These are phyloP conservation scores for Verticillium nonalfalfae DNA, from an alignment of 2,329 filamentous ascomycete species.

Conservation along the genomic window DNA sequence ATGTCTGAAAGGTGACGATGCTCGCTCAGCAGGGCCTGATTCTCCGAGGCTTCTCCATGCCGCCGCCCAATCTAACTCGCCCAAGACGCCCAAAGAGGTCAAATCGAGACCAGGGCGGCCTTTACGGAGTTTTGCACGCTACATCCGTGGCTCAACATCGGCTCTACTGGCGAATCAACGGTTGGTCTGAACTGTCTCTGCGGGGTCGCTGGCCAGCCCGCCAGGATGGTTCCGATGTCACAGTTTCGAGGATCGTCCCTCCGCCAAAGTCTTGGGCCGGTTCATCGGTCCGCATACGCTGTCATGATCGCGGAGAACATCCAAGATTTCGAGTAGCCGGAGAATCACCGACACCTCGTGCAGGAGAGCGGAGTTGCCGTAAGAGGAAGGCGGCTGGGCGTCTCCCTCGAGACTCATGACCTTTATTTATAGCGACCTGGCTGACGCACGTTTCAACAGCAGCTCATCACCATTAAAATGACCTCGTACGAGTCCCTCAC, in stretches of 20 bases:
- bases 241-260: too few species aligned
- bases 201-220: too few species aligned
- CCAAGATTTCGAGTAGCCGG: not conserved
- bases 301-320: too few species aligned
- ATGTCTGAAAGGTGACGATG: not conserved
- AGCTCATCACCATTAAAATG: not conserved
- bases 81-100: not conserved
- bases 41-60: not conserved
- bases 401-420: too few species aligned
- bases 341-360: not conserved
- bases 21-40: not conserved
- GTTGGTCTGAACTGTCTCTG: too few species aligned
- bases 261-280: too few species aligned
- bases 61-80: too few species aligned
- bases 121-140: not conserved
- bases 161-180: not conserved
- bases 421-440: too few species aligned
- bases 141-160: not conserved
- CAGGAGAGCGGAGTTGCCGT: not conserved
- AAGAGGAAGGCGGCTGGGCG: not conserved
- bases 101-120: not conserved
- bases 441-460: not conserved
- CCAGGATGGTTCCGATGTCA: too few species aligned
- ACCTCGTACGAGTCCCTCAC: slow-evolving; percentile 1
- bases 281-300: too few species aligned